Evolutionary conservation across 805 yeast genomes (phyloP).

Genomic region (Myxozyma melibiosi): DNA sequence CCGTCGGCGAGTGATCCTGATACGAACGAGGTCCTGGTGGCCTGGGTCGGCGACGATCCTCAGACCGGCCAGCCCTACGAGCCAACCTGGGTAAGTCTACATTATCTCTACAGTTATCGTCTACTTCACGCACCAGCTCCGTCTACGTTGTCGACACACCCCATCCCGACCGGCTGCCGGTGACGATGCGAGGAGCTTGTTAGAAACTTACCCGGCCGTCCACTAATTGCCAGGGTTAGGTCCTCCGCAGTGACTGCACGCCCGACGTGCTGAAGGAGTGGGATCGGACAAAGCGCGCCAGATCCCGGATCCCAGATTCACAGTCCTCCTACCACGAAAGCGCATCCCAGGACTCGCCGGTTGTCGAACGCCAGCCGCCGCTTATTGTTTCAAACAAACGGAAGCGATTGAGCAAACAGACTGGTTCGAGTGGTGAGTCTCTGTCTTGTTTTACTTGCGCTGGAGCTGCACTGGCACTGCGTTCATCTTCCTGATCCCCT

Average conservation of each 20-base stretch:
- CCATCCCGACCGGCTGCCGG: too few species aligned
- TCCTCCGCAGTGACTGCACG: constrained; percentile 8
- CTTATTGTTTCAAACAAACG: background rate
- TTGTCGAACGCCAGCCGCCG: too few species aligned
- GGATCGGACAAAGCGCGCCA: background rate
- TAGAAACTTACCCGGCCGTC: constrained; percentile 1
- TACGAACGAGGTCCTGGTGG: constrained; percentile 4
- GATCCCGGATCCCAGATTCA: background rate
- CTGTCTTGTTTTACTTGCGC: too few species aligned
- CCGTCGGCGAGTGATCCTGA: background rate
- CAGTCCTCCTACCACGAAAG: background rate
- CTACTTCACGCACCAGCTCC: too few species aligned
- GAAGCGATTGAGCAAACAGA: background rate
- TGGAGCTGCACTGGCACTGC: background rate
- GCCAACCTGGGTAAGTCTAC: constrained; percentile 17
- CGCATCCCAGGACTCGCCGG: background rate
- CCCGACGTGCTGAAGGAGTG: constrained; percentile 3
- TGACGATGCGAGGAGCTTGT: too few species aligned
- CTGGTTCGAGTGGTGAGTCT: background rate
- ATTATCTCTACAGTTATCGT: background rate
- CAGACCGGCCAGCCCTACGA: constrained; percentile 4
- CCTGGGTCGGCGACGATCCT: constrained; percentile 15
- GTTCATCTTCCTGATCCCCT: background rate
- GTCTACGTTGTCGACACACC: too few species aligned
- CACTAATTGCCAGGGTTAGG: background rate